A percentile compares a stretch with the other conserved stretches of the same genome.
These are phyloP conservation scores for Sarocladium kiliense DNA, from an alignment of 2,329 filamentous ascomycete genomes.

Conservation along the genomic window DNA sequence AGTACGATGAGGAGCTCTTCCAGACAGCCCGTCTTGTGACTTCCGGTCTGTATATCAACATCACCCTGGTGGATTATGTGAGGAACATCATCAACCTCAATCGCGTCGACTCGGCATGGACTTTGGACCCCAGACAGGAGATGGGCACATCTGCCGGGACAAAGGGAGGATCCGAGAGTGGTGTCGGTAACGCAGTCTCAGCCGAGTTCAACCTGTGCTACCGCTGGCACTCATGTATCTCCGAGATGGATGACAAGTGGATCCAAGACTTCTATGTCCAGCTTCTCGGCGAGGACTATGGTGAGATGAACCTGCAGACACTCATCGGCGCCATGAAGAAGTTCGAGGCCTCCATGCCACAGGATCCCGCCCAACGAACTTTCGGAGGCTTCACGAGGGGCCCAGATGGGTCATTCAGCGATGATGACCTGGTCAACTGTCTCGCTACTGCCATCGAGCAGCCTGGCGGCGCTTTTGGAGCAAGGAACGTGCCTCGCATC, in stretches of 20 bases:
- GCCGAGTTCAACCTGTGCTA: conserved; percentile 89
- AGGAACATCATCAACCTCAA: conserved; percentile 65
- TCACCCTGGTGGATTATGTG: conserved; percentile 73
- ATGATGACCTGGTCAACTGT: conserved; percentile 71
- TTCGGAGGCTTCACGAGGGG: conserved; percentile 64
- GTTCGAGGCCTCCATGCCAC: conserved; percentile 54
- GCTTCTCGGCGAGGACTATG: conserved; percentile 51
- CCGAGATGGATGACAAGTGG: conserved; percentile 72
- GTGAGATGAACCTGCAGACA: conserved; percentile 52
- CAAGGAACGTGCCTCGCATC: conserved; percentile 66
- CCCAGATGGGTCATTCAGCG: conserved; percentile 62
- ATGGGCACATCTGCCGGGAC: conserved; percentile 53
- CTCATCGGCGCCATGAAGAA: conserved; percentile 58
- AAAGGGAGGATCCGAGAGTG: conserved; percentile 57
- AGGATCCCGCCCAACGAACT: conserved; percentile 62
- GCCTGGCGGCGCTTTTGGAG: conserved; percentile 68
- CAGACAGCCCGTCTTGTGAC: conserved; percentile 73
- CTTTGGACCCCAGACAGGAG: conserved; percentile 69
- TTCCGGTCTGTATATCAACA: conserved; percentile 72
- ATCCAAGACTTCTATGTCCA: conserved; percentile 63
- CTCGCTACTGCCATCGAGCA: conserved; percentile 68
- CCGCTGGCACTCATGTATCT: conserved; percentile 79
- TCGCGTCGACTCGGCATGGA: conserved; percentile 66
- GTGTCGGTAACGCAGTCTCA: conserved; percentile 76
- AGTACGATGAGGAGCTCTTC: conserved; percentile 73